Evolutionary conservation across 371 early-diverging fungal species (phyloP).

Genomic region (Coemansia sp.): DNA sequence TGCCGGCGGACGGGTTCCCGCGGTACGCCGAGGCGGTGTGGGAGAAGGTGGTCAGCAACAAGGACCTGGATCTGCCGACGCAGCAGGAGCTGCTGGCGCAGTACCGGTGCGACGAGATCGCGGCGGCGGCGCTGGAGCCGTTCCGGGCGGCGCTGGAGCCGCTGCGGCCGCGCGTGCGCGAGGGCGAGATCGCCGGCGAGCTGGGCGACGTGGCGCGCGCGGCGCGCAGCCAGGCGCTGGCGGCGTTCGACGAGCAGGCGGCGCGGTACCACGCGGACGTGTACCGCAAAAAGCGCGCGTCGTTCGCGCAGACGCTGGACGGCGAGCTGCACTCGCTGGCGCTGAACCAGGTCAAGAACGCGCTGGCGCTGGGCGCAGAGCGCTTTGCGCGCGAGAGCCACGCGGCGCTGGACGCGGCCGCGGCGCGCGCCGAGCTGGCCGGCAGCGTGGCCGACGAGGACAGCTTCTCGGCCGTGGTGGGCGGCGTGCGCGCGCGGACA

Average conservation of each 20-base stretch:
- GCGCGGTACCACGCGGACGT: slow-evolving; percentile 88
- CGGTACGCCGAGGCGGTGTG: slow-evolving; percentile 89
- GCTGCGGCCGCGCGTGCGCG: slow-evolving; percentile 66
- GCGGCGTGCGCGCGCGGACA: slow-evolving; percentile 18
- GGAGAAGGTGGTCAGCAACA: slow-evolving; percentile 88
- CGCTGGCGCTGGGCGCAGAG: slow-evolving; percentile 67
- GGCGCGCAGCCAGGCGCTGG: slow-evolving; percentile 63
- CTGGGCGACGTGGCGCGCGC: slow-evolving; percentile 70
- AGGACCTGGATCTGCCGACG: slow-evolving; percentile 95
- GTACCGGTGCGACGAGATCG: slow-evolving; percentile 97
- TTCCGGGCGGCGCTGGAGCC: slow-evolving; percentile 65
- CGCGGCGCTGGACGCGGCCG: slow-evolving; percentile 32
- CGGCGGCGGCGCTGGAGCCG: slow-evolving; percentile 68
- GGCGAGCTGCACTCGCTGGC: slow-evolving; percentile 75
- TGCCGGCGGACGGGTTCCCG: slow-evolving; percentile 95
- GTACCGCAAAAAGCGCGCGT: slow-evolving; percentile 80
- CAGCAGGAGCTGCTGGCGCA: slow-evolving; percentile 97
- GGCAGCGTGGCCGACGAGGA: background rate
- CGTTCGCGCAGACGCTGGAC: slow-evolving; percentile 74
- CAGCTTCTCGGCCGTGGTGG: slow-evolving; percentile 28
- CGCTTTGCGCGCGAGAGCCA: slow-evolving; percentile 63
- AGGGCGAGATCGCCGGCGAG: slow-evolving; percentile 71
- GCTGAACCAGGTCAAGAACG: slow-evolving; percentile 82
- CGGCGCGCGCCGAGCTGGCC: background rate
- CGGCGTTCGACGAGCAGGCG: slow-evolving; percentile 84